These are phyloP conservation scores for Amphichorda felina DNA, from an alignment of 2,329 filamentous ascomycete species.

Conservation along the genomic window DNA sequence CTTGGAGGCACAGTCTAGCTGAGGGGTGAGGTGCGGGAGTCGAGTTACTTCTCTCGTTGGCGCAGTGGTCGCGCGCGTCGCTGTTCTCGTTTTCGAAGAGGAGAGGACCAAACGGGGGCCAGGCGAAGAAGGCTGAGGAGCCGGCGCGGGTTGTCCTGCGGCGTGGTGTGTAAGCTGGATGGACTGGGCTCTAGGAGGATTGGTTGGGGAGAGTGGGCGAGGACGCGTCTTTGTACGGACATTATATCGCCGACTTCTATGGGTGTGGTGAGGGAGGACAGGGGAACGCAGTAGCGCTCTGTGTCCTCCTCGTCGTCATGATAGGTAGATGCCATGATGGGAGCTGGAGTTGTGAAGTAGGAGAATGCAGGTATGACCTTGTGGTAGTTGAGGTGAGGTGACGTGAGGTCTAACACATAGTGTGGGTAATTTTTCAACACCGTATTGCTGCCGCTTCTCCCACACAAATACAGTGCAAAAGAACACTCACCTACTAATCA, in stretches of 20 bases:
- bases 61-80: slow-evolving; percentile 68
- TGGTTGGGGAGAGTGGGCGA: too few species aligned
- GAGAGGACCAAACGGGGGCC: slow-evolving; percentile 54
- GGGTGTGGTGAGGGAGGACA: slow-evolving; percentile 25
- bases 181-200: too few species aligned
- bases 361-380: too few species aligned
- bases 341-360: not conserved
- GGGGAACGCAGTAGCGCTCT: slow-evolving; percentile 24
- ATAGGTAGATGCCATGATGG: not conserved
- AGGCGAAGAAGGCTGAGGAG: slow-evolving; percentile 38
- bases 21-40: too few species aligned
- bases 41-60: slow-evolving; percentile 57
- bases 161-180: not conserved
- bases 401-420: too few species aligned
- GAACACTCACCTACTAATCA: too few species aligned
- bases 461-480: too few species aligned
- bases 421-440: too few species aligned
- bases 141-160: slow-evolving; percentile 11
- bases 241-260: slow-evolving; percentile 30
- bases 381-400: too few species aligned
- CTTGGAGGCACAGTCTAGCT: too few species aligned
- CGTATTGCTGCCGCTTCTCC: too few species aligned
- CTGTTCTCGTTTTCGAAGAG: slow-evolving; percentile 65
- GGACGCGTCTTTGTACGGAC: slow-evolving; percentile 16
- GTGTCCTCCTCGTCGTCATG: slow-evolving; percentile 23